Base-by-base conservation (phyloP, 108 stramenopile species). In the Discostella stelligeroides region DNA sequence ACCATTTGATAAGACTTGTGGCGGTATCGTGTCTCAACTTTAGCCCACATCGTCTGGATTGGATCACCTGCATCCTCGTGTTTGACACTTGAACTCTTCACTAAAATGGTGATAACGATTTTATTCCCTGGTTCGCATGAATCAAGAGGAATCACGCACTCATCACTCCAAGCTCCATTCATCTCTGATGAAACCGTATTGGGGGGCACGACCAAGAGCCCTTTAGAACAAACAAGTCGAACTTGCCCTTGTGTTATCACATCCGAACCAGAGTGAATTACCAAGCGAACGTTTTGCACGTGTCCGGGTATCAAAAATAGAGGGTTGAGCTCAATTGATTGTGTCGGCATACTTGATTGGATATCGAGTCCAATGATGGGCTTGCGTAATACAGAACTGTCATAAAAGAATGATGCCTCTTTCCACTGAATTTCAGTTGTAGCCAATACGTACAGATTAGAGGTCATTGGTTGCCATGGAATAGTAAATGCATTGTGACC, bases 391-490 rank as follows among this genome's bases (percentile, higher is more conserved):
- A 85, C 65, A 38, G 86, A 76, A 46, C 79, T 79, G 51, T 86
- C 84, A 58, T 88, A 88, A 53, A 76, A 81, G 65, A 94, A 94
- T 14, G 72, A 84, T n/a, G 82, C 88, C 42, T 86, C 74, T 47
- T 87, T 86, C 90, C 90, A 94, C 14, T 86, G 70, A 48, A 94
- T 70, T 68, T 89, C 82, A 41, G 88, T 62, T 10, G 85, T 80
- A 1, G 87, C 82, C 25, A 89, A 43, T 20, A 90, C 78, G 56
- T 84, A 94, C 41, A 84, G 81, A 30, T 88, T 87, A 59, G 70
- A 63, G 47, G 69, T 72, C 62, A 86, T 76, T 0, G 92, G 88
- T 17, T 69, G 61, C 89, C 88, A 91, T 15, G 80, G 65, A 69
- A 90, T 83, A 10, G 62, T 60, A 54, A 78, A 89, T 10, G 64